Evolutionary conservation across 192 early-diverging fungal species (phyloP).

Genomic region (Phycomyces blakesleeanus): DNA sequence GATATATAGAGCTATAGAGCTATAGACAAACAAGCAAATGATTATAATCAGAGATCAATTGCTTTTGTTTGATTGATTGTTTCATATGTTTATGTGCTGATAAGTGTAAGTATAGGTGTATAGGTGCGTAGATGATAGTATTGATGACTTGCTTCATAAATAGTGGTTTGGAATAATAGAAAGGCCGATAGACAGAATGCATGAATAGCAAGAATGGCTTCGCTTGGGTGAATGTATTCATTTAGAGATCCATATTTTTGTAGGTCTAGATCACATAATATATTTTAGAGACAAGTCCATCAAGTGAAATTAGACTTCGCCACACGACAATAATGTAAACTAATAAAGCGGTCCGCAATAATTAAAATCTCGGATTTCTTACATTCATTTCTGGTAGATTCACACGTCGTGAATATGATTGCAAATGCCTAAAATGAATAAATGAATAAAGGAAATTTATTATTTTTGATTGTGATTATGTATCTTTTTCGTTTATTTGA

Average conservation of each 20-base stretch:
- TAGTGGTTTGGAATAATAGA: constrained; percentile 56
- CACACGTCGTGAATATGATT: constrained; percentile 56
- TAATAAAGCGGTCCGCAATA: neutral
- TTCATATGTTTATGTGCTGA: too few species aligned
- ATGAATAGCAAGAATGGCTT: constrained; percentile 81
- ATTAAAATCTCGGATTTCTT: neutral
- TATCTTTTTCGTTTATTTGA: too few species aligned
- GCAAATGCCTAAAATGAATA: constrained; percentile 63
- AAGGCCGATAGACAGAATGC: constrained; percentile 59
- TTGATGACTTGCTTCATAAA: constrained; percentile 57
- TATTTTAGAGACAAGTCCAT: too few species aligned
- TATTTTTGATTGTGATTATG: neutral
- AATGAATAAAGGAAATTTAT: constrained; percentile 1
- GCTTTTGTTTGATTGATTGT: too few species aligned
- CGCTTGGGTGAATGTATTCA: constrained; percentile 71
- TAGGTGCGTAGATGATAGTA: too few species aligned
- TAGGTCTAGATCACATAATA: constrained; percentile 8
- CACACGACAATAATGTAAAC: too few species aligned
- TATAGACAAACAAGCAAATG: too few species aligned
- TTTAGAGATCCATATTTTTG: constrained; percentile 52
- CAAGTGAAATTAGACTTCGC: too few species aligned
- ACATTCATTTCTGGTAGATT: constrained; percentile 56
- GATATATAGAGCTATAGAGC: too few species aligned
- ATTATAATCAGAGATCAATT: too few species aligned
- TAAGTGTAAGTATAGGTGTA: too few species aligned